phyloP scores from a whole-genome alignment of 1,284 basidiomycete species.

The Chalciporus sp. region DNA sequence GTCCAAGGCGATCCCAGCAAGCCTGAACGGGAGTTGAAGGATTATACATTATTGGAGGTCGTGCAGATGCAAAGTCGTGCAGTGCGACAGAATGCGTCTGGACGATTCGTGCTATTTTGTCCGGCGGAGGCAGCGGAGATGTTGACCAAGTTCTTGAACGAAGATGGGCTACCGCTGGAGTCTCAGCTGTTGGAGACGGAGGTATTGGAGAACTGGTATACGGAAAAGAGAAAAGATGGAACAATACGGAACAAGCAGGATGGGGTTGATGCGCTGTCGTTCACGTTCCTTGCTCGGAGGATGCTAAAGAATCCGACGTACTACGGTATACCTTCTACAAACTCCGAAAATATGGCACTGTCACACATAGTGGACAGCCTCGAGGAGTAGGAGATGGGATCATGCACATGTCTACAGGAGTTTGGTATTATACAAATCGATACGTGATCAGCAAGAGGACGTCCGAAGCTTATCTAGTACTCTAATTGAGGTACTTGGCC shows the following conservation, averaged over 20 bases:
- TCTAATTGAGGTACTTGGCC: constrained; percentile 60
- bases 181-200: constrained; percentile 68
- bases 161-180: constrained; percentile 89
- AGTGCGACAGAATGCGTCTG: constrained; percentile 60
- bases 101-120: constrained; percentile 85
- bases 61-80: constrained; percentile 92
- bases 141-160: constrained; percentile 79
- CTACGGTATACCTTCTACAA: constrained; percentile 62
- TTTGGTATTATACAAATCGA: background rate
- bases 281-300: constrained; percentile 80
- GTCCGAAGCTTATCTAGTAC: background rate
- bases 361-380: constrained; percentile 74
- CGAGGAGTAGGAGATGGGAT: constrained; percentile 15
- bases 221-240: constrained; percentile 40
- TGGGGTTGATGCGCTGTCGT: constrained; percentile 75
- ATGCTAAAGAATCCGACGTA: constrained; percentile 83
- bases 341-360: constrained; percentile 53
- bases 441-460: background rate
- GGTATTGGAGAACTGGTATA: constrained; percentile 57
- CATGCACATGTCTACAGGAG: background rate
- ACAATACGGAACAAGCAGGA: constrained; percentile 62
- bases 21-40: constrained; percentile 69
- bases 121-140: constrained; percentile 81
- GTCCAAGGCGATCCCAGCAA: constrained; percentile 51
- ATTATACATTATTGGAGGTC: constrained; percentile 83